Evolutionary conservation across 164 flowering plant genomes (phyloP), one percentile per base, ranked within the genome.

Genomic region (Platanus orientalis): DNA sequence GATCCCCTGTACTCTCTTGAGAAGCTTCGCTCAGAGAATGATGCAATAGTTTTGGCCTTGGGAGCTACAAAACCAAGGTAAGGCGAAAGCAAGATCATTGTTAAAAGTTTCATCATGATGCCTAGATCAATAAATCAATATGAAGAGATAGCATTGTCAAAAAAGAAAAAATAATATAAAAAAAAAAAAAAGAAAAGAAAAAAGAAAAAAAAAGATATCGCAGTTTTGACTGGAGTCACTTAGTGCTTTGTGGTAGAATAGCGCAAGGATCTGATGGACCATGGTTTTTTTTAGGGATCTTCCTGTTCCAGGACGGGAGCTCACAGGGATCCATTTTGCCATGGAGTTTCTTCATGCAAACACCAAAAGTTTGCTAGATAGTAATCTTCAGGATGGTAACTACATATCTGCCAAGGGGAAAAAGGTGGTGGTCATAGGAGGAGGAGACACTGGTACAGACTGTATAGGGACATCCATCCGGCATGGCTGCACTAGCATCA

Each of bases 51-150:
- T 67, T 79, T 95, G 80, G 92, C 99, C 4, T 89, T 92, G 7
- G 97, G 99, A 54, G 79, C 99, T 60, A 91, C 97, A 67, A 95
- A 88, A 69, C 96, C 99, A 57, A 89, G 99, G 99, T 88, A 73
- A 63, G 4, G 13, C n/a, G 19, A 51, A 21, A 20, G 50, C 49
- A 20, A 21, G 21, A 2, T 12, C 49, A 44, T 44, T 14, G 20
- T 44, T 44, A 4, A 1, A 44, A 44, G 9, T 44, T 19, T 2
- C 49, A 12, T 16, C 19, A 44, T 44, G 49, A 44, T 44, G 0
- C 4, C 49, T 19, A 44, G 49, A 44, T 19, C 20, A 11, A 12
- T 44, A 1, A 5, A 12, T 44, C 2, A 44, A 14, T 17, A 36
- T 44, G n/a, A 19, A 16, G 20, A 44, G 4, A 0, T 19, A 10